phyloP scores from a whole-genome alignment of 2,329 filamentous ascomycete genomes.

The Epichloe bromicola region DNA sequence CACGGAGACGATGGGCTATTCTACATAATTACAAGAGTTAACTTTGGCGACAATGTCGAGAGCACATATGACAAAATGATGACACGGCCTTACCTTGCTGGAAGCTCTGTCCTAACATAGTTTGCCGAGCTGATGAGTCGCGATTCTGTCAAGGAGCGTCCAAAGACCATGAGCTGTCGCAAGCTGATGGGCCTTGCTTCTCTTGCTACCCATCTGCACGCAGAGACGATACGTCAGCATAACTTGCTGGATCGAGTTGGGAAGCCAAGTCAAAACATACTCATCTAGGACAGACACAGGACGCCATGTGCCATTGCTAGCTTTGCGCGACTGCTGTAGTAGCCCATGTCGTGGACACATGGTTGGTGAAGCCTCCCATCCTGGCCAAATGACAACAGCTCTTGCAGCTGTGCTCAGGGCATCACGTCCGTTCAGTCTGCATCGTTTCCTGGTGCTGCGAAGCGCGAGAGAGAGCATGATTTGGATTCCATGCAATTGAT shows the following conservation, averaged over 20 bases:
- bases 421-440: constrained; percentile 18
- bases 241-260: neutral
- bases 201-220: constrained; percentile 72
- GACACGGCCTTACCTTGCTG: constrained; percentile 12
- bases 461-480: constrained; percentile 33
- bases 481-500: constrained; percentile 22
- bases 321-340: constrained; percentile 9
- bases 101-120: constrained; percentile 86
- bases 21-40: constrained; percentile 28
- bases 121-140: constrained; percentile 90
- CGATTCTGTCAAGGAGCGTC: constrained; percentile 78
- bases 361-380: neutral
- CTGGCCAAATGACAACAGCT: neutral
- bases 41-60: neutral
- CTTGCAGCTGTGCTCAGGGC: constrained; percentile 8
- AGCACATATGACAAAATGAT: neutral
- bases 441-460: constrained; percentile 31
- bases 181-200: constrained; percentile 92
- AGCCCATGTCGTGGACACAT: neutral
- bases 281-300: constrained; percentile 52
- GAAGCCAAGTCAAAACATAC: constrained; percentile 26
- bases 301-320: constrained; percentile 37
- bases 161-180: constrained; percentile 94
- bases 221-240: constrained; percentile 5
- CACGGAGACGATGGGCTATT: constrained; percentile 83